These are phyloP conservation scores for Neofusicoccum ribis DNA, from an alignment of 2,329 filamentous ascomycete species.

Conservation along the genomic window DNA sequence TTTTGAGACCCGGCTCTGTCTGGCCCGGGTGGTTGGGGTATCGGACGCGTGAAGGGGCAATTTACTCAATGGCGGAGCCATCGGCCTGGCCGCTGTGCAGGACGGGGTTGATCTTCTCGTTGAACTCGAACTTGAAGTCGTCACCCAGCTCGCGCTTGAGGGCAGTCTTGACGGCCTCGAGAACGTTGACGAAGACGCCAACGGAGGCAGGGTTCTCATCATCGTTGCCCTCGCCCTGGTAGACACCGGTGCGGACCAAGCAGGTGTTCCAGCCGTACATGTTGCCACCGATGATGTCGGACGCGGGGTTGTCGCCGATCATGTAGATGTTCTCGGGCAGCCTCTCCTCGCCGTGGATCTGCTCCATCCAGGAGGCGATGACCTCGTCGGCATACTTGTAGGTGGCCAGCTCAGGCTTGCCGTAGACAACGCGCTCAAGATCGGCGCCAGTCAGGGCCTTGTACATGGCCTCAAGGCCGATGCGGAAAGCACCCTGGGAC, in stretches of 20 bases:
- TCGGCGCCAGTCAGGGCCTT: conserved; percentile 68
- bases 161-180: conserved; percentile 69
- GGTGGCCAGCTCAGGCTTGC: conserved; percentile 73
- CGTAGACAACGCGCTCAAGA: conserved; percentile 74
- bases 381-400: conserved; percentile 79
- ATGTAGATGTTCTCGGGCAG: conserved; percentile 73
- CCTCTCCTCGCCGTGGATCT: conserved; percentile 70
- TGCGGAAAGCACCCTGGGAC: conserved; percentile 75
- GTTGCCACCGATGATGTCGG: conserved; percentile 74
- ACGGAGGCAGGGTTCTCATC: conserved; percentile 75
- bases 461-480: conserved; percentile 73
- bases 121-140: conserved; percentile 73
- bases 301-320: conserved; percentile 73
- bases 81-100: conserved; percentile 49
- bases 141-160: conserved; percentile 69
- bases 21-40: not conserved
- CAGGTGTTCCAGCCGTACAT: conserved; percentile 83
- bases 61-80: conserved; percentile 58
- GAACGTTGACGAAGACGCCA: conserved; percentile 72
- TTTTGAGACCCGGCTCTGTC: not conserved
- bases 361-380: conserved; percentile 72
- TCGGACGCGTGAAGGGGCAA: not conserved
- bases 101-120: conserved; percentile 70
- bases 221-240: conserved; percentile 75
- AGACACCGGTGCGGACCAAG: conserved; percentile 74